Conservation (phyloP, 306 rosid genomes). For the Herpetospermum pedunculosum region DNA sequence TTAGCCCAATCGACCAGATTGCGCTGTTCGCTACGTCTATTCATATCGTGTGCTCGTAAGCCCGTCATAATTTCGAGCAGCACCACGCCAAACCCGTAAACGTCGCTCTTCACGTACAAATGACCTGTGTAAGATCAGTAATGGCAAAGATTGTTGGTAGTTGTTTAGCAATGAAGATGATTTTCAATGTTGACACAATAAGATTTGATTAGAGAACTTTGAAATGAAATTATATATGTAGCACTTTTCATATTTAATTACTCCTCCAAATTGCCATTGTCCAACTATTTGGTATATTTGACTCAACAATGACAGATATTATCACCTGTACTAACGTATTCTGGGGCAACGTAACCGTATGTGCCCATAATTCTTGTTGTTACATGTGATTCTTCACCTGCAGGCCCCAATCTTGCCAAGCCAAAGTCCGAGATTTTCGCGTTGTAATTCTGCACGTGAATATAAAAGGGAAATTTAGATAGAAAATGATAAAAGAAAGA, state of each 20-base stretch:
- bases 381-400: slow-evolving; percentile 64
- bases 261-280: neutral
- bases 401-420: slow-evolving; percentile 75
- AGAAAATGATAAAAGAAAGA: neutral
- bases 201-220: neutral
- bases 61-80: slow-evolving; percentile 79
- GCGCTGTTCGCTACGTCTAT: slow-evolving; percentile 32
- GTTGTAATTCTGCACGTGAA: slow-evolving; percentile 41
- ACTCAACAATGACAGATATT: neutral
- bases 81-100: slow-evolving; percentile 85
- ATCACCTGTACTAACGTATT: slow-evolving; percentile 75
- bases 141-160: neutral
- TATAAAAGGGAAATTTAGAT: neutral
- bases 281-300: neutral
- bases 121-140: slow-evolving; percentile 44
- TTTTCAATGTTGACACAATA: neutral
- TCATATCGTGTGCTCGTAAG: slow-evolving; percentile 37
- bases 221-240: neutral
- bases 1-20: slow-evolving; percentile 65
- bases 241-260: neutral
- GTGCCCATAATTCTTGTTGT: slow-evolving; percentile 84
- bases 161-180: neutral
- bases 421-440: slow-evolving; percentile 88
- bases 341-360: slow-evolving; percentile 82
- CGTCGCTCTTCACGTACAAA: slow-evolving; percentile 81